Conservation (phyloP, 352 stramenopile species). For the Phytophthora cryptogea region DNA sequence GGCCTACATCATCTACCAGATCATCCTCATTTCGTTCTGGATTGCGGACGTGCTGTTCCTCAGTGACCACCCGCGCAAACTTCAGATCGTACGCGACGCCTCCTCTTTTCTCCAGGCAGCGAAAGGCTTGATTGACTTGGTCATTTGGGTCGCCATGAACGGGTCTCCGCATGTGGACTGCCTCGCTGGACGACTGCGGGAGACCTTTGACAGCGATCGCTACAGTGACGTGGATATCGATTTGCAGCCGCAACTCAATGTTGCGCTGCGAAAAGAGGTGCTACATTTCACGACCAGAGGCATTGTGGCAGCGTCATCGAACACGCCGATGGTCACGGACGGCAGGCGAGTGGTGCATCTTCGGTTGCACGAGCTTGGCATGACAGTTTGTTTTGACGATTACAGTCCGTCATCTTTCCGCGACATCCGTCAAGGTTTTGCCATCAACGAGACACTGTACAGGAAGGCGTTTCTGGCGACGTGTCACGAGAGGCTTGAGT, state of each 20-base stretch:
- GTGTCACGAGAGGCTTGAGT: conserved; percentile 83
- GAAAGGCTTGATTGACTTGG: conserved; percentile 82
- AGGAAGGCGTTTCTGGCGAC: conserved; percentile 81
- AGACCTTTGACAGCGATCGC: conserved; percentile 50
- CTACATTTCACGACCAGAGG: conserved; percentile 89
- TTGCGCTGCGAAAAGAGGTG: conserved; percentile 86
- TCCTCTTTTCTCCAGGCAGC: conserved; percentile 74
- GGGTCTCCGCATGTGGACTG: conserved; percentile 40
- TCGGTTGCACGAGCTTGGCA: conserved; percentile 80
- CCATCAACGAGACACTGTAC: conserved; percentile 78
- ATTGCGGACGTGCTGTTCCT: conserved; percentile 61
- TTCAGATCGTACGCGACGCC: conserved; percentile 56
- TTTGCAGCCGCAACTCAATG: conserved; percentile 85
- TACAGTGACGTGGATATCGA: conserved; percentile 83
- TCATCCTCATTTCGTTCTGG: conserved; percentile 85
- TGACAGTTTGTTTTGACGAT: conserved; percentile 82
- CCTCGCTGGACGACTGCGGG: conserved; percentile 27
- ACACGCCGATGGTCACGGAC: conserved; percentile 54
- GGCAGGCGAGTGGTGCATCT: conserved; percentile 65
- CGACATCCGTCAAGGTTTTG: conserved; percentile 78
- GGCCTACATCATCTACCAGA: conserved; percentile 83
- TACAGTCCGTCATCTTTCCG: conserved; percentile 75
- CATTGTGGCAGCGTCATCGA: conserved; percentile 78
- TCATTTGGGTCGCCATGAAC: conserved; percentile 87
- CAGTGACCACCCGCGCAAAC: conserved; percentile 23